Evolutionary conservation across 139 green algal genomes (phyloP).

Genomic region (Dunaliella primolecta): DNA sequence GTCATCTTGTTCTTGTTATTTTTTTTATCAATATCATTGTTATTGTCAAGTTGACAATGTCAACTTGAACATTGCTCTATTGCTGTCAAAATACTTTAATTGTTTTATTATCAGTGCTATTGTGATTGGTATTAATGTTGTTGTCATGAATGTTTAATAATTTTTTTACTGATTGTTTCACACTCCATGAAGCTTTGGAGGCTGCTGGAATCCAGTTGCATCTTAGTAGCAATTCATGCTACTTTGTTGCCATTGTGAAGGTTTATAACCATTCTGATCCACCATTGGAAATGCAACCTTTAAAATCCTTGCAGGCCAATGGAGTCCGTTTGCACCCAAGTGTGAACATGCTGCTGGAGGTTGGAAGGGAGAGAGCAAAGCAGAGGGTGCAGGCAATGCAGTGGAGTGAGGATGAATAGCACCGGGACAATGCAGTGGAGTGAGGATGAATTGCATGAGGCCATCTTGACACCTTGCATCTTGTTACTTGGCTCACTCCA

Average conservation of each 20-base stretch:
- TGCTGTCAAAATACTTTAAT: not conserved
- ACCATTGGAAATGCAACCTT: too few relatives aligned
- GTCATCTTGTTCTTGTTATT: too few relatives aligned
- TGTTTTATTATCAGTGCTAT: not conserved
- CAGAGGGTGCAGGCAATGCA: not conserved
- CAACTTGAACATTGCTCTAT: not conserved
- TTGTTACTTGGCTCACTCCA: too few relatives aligned
- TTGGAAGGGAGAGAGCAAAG: not conserved
- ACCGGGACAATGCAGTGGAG: too few relatives aligned
- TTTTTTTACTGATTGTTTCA: too few relatives aligned
- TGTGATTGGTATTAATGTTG: too few relatives aligned
- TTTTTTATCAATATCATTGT: not conserved
- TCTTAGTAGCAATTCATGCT: too few relatives aligned
- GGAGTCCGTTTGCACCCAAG: not conserved
- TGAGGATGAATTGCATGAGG: too few relatives aligned
- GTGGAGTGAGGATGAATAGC: not conserved
- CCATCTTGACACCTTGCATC: too few relatives aligned
- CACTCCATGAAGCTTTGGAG: not conserved
- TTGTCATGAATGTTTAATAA: too few relatives aligned
- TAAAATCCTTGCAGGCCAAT: not conserved
- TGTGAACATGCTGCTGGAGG: not conserved
- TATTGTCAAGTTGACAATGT: not conserved
- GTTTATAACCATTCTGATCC: too few relatives aligned
- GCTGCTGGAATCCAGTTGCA: not conserved
- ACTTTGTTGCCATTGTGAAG: too few relatives aligned